These are phyloP conservation scores for Stachybotrys chartarum DNA, from an alignment of 2,329 filamentous ascomycete species.

Conservation along the genomic window DNA sequence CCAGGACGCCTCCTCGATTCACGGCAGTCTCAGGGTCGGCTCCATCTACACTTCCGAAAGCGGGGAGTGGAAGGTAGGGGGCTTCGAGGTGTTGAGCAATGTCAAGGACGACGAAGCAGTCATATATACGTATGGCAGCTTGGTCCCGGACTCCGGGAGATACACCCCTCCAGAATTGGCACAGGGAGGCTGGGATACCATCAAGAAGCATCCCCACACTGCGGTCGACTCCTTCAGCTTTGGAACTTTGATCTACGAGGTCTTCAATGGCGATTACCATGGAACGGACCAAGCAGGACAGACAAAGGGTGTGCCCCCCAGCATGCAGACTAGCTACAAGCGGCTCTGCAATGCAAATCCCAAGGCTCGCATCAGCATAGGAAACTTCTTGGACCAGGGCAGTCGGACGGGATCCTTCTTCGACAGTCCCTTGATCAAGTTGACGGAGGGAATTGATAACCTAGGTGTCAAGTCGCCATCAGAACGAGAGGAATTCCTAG, in stretches of 20 bases:
- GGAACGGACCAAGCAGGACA: slow-evolving; percentile 75
- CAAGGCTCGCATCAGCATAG: slow-evolving; percentile 77
- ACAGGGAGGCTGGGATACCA: slow-evolving; percentile 82
- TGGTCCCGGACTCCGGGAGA: slow-evolving; percentile 75
- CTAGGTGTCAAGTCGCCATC: slow-evolving; percentile 78
- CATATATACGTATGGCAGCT: slow-evolving; percentile 83
- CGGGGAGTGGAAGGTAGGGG: slow-evolving; percentile 94
- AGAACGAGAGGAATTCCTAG: slow-evolving; percentile 79
- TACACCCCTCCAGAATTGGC: slow-evolving; percentile 85
- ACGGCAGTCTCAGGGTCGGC: slow-evolving; percentile 76
- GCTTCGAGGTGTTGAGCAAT: slow-evolving; percentile 88
- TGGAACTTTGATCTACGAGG: slow-evolving; percentile 78
- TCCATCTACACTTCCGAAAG: slow-evolving; percentile 93
- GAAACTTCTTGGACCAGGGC: slow-evolving; percentile 85
- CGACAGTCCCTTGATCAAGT: slow-evolving; percentile 82
- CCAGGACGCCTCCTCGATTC: slow-evolving; percentile 82
- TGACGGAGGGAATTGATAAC: slow-evolving; percentile 89
- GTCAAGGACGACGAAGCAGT: slow-evolving; percentile 94
- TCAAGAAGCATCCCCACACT: slow-evolving; percentile 73
- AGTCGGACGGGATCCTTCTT: slow-evolving; percentile 79
- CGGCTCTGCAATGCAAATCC: slow-evolving; percentile 82
- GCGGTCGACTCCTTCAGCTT: slow-evolving; percentile 86
- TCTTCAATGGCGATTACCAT: slow-evolving; percentile 79
- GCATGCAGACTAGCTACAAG: slow-evolving; percentile 88
- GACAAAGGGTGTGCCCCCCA: slow-evolving; percentile 77